phyloP scores from a whole-genome alignment of 495 filamentous ascomycete species.

The Aspergillus nanangensis region DNA sequence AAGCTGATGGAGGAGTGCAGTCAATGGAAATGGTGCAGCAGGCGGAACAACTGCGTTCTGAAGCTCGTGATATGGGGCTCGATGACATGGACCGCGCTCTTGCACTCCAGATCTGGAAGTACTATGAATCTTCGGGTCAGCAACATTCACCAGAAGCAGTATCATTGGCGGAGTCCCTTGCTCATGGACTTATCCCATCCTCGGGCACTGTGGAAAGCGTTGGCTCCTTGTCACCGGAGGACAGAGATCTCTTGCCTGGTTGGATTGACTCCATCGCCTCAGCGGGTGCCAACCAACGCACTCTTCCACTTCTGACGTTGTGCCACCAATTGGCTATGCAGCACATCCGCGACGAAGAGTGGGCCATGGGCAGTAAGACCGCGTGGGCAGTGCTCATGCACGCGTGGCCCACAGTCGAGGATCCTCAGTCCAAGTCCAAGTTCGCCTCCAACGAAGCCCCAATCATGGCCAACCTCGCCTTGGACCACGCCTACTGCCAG shows the following conservation, averaged over 20 bases:
- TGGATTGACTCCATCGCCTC: slow-evolving; percentile 35
- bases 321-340: slow-evolving; percentile 34
- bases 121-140: slow-evolving; percentile 29
- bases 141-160: slow-evolving; percentile 29
- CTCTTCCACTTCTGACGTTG: slow-evolving; percentile 27
- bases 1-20: slow-evolving; percentile 31
- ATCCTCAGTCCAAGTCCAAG: slow-evolving; percentile 24
- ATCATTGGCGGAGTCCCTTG: slow-evolving; percentile 25
- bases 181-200: slow-evolving; percentile 23
- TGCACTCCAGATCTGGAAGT: slow-evolving; percentile 34
- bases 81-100: slow-evolving; percentile 32
- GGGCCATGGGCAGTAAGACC: slow-evolving; percentile 26
- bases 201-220: slow-evolving; percentile 16
- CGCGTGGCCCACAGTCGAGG: slow-evolving; percentile 32
- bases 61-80: slow-evolving; percentile 35
- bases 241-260: slow-evolving; percentile 32
- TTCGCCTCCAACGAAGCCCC: slow-evolving; percentile 31
- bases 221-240: slow-evolving; percentile 20
- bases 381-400: slow-evolving; percentile 33
- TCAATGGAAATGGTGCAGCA: slow-evolving; percentile 33
- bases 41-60: slow-evolving; percentile 31
- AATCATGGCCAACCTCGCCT: slow-evolving; percentile 27
- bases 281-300: slow-evolving; percentile 13
- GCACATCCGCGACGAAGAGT: slow-evolving; percentile 32
- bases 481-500: slow-evolving; percentile 33